Evolutionary conservation across 257 asterid genomes (phyloP).

Genomic region (Craterostigma plantagineum): DNA sequence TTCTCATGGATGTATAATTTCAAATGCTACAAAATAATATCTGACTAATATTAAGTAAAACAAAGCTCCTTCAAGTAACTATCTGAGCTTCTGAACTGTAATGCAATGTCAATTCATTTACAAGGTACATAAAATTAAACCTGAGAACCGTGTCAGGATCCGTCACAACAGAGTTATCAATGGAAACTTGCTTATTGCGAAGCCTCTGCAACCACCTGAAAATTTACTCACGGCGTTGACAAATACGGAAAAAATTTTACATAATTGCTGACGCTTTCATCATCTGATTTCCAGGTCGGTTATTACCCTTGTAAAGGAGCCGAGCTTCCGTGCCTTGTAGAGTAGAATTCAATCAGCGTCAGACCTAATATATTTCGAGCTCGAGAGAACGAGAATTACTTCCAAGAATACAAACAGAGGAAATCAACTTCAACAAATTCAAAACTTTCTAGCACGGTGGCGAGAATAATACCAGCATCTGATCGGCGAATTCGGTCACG

Average conservation of each 20-base stretch:
- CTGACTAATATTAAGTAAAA: too few relatives aligned
- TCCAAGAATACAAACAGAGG: background rate
- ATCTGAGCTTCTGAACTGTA: too few relatives aligned
- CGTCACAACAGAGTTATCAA: slow-evolving; percentile 41
- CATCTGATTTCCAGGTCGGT: background rate
- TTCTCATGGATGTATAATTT: too few relatives aligned
- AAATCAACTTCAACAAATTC: background rate
- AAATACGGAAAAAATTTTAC: background rate
- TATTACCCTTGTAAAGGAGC: slow-evolving; percentile 73
- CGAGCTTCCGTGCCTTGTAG: slow-evolving; percentile 45
- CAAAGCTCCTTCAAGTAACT: too few relatives aligned
- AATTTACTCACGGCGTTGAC: slow-evolving; percentile 9
- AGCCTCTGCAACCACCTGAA: slow-evolving; percentile 98
- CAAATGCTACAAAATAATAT: too few relatives aligned
- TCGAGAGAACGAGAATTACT: background rate
- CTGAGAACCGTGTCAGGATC: slow-evolving; percentile 51
- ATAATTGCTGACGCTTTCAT: background rate
- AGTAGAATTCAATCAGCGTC: slow-evolving; percentile 57
- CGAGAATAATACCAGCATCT: slow-evolving; percentile 32
- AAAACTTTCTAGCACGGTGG: too few relatives aligned
- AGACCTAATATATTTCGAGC: slow-evolving; percentile 23
- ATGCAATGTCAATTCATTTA: background rate
- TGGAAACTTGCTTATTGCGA: slow-evolving; percentile 46
- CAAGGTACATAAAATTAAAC: slow-evolving; percentile 12
- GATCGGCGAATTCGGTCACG: slow-evolving; percentile 32